Conservation (phyloP, 2,329 filamentous ascomycete species). For the Xylaria sp. region DNA sequence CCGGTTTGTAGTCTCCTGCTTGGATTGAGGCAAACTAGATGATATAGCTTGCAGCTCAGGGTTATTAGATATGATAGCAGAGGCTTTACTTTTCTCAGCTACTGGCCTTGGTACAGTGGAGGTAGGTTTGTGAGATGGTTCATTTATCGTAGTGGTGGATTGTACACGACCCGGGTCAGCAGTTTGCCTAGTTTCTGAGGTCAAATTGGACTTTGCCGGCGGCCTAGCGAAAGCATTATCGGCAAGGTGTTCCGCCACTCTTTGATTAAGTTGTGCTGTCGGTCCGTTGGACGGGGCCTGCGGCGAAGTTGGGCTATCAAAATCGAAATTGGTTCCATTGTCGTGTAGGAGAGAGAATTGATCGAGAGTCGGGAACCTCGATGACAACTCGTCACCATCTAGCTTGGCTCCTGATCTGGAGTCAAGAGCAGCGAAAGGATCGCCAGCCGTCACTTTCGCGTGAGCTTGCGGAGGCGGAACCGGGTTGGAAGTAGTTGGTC, state of each 20-base stretch:
- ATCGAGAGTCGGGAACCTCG: conserved; percentile 88
- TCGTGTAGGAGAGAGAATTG: conserved; percentile 93
- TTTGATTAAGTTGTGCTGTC: conserved; percentile 68
- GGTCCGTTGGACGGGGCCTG: conserved; percentile 49
- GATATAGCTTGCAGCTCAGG: conserved; percentile 70
- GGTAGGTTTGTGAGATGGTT: conserved; percentile 49
- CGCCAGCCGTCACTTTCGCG: conserved; percentile 73
- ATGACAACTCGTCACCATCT: conserved; percentile 81
- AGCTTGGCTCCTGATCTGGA: conserved; percentile 63
- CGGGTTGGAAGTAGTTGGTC: conserved; percentile 64
- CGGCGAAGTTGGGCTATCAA: conserved; percentile 68
- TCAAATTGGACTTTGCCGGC: conserved; percentile 43
- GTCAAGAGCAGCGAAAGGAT: conserved; percentile 93
- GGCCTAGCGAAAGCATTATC: conserved; percentile 81
- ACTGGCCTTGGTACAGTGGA: conserved; percentile 56
- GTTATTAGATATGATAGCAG: conserved; percentile 70
- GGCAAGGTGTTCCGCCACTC: conserved; percentile 79
- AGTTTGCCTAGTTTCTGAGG: conserved; percentile 47
- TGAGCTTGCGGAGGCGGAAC: conserved; percentile 64
- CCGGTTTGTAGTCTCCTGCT: conserved; percentile 48
- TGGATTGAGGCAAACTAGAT: conserved; percentile 53
- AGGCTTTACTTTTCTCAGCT: conserved; percentile 66
- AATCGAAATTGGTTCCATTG: conserved; percentile 83
- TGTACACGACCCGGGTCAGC: conserved; percentile 49
- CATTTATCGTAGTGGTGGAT: conserved; percentile 40